Evolutionary conservation across 805 yeast genomes (phyloP), one percentile per base, ranked within the genome.

Genomic region (Debaryomyces maramus): DNA sequence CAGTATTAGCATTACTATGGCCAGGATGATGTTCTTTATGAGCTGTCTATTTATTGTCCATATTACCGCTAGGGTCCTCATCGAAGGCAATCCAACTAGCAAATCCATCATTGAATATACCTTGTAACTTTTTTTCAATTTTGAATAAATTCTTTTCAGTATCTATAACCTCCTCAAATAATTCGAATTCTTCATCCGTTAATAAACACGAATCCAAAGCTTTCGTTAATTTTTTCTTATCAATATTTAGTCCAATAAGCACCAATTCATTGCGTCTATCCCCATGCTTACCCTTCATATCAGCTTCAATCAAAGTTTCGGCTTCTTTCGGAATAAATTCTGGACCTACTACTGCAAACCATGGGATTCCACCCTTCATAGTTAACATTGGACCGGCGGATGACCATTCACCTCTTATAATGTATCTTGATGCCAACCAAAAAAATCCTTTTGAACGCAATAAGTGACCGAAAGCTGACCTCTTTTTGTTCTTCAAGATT

Each of bases 231-330:
- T 47, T 51, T 3, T 36, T 41, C 33, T 55, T 53, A 36, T 70
- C 54, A 4, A 72, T 47, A 9, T 57, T 51, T 14, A 68, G 51
- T 1, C 77, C 77, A 43, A 73, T 72, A 40, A 72, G 65, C 1
- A 73, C 77, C 17, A 73, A 43, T 45, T 73, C 77, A 42, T 73
- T 70, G 32, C 73, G 53, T 32, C 76, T 59, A 40, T 73, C 77
- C 3, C 75, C 76, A 44, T 55, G 58, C 19, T 57, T 54, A 2
- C 70, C 72, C 32, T 61, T 47, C 50, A 69, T 63, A 35, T 72
- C 75, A 18, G 51, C 48, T 34, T 61, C 53, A 18, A 69, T 61
- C 10, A 60, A 46, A 22, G 45, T 44, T n/a, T 40, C 45, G 13
- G 70, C 62, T 6, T 55, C 63, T 8, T 53, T 51, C 6, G 73